Percentiles rank a stretch among this genome's conserved stretches.
These are phyloP conservation scores for Biscutella auriculata DNA, from an alignment of 441 rosid species.

Conservation along the genomic window DNA sequence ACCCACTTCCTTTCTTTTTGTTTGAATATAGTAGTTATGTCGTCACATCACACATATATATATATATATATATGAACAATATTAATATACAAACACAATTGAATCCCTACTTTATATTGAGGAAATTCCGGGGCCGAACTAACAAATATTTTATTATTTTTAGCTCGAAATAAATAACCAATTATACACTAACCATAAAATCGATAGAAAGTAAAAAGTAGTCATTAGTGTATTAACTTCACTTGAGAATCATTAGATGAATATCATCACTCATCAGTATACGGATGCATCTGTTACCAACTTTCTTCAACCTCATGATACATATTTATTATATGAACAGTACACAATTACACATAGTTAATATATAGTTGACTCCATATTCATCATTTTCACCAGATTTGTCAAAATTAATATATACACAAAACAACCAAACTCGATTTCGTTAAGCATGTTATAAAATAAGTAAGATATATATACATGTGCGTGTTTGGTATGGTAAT, in stretches of 20 bases:
- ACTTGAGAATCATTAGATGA: background rate
- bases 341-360: background rate
- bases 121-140: too few species aligned
- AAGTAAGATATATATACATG: conserved; percentile 1
- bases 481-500: conserved; percentile 20
- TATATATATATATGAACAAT: too few species aligned
- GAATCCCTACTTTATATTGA: too few species aligned
- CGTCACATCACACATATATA: too few species aligned
- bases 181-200: too few species aligned
- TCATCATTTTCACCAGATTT: conserved; percentile 2
- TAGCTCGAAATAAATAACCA: too few species aligned
- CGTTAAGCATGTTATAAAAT: background rate
- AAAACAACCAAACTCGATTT: background rate
- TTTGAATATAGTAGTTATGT: too few species aligned
- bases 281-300: conserved; percentile 17
- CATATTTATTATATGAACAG: background rate
- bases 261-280: conserved; percentile 3
- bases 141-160: too few species aligned
- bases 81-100: too few species aligned
- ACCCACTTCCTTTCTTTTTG: too few species aligned
- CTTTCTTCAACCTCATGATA: conserved; percentile 2
- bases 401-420: background rate
- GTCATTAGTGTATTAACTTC: too few species aligned
- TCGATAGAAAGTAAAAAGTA: too few species aligned
- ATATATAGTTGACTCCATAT: background rate